These are phyloP conservation scores for Oryza glumipatula DNA, from an alignment of 176 grass and related monocot species.

Conservation along the genomic window DNA sequence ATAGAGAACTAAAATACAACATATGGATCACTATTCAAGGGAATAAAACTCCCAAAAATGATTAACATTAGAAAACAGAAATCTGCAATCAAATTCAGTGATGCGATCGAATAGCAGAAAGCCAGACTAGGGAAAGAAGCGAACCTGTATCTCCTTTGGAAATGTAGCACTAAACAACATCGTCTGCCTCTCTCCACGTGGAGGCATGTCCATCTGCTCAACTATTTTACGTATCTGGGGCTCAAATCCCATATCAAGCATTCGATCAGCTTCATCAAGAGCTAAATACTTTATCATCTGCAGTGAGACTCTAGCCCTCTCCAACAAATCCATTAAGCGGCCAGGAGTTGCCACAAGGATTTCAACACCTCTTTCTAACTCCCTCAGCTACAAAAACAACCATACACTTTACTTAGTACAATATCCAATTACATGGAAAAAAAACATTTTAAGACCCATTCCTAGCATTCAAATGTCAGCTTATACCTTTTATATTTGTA, in stretches of 20 bases:
- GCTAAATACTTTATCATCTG: constrained; percentile 81
- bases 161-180: constrained; percentile 99
- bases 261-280: constrained; percentile 96
- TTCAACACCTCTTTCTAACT: constrained; percentile 92
- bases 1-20: neutral
- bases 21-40: neutral
- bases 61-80: neutral
- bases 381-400: constrained; percentile 65
- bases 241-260: constrained; percentile 99
- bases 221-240: constrained; percentile 97
- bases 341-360: constrained; percentile 98
- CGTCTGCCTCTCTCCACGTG: constrained; percentile 80
- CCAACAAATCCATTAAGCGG: constrained; percentile 88
- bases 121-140: neutral
- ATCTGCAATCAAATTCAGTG: neutral
- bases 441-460: neutral
- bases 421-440: neutral
- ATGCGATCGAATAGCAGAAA: neutral
- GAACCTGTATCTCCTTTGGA: constrained; percentile 94
- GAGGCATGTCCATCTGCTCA: constrained; percentile 93
- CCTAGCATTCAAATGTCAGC: neutral
- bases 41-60: neutral
- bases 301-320: constrained; percentile 90
- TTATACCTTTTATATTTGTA: neutral
- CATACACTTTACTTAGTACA: neutral